Evolutionary conservation across 495 filamentous ascomycete genomes (phyloP).

Genomic region (Saxispiralis lemnorum): DNA sequence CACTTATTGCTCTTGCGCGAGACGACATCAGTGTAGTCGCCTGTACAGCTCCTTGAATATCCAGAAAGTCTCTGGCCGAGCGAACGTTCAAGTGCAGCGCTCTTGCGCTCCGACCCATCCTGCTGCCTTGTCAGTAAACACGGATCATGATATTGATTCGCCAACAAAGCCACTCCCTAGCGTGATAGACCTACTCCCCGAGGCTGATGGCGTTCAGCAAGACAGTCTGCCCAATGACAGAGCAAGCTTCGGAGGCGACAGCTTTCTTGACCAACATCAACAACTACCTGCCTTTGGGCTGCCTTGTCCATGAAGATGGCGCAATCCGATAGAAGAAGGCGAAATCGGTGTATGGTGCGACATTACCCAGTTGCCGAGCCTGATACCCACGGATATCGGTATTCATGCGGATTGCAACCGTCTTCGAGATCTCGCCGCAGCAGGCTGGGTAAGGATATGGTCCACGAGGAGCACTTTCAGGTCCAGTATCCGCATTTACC

Average conservation of each 20-base stretch:
- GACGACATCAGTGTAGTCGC: too few relatives aligned
- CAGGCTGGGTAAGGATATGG: conserved; percentile 9
- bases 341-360: not conserved
- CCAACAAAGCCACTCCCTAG: too few relatives aligned
- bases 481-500: not conserved
- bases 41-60: too few relatives aligned
- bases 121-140: too few relatives aligned
- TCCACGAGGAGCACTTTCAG: conserved; percentile 1
- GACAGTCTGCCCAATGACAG: too few relatives aligned
- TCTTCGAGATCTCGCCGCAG: not conserved
- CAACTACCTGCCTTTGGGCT: conserved; percentile 7
- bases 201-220: too few relatives aligned
- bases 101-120: too few relatives aligned
- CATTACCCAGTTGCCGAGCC: not conserved
- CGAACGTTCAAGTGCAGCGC: too few relatives aligned
- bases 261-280: conserved; percentile 2
- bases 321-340: not conserved
- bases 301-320: conserved; percentile 2
- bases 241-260: not conserved
- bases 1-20: too few relatives aligned
- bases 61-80: too few relatives aligned
- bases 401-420: not conserved
- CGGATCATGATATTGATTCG: too few relatives aligned
- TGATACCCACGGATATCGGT: not conserved
- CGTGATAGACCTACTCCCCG: too few relatives aligned